These are phyloP conservation scores for Wolfiporia cocos DNA, from an alignment of 1,284 basidiomycete genomes.

Conservation along the genomic window DNA sequence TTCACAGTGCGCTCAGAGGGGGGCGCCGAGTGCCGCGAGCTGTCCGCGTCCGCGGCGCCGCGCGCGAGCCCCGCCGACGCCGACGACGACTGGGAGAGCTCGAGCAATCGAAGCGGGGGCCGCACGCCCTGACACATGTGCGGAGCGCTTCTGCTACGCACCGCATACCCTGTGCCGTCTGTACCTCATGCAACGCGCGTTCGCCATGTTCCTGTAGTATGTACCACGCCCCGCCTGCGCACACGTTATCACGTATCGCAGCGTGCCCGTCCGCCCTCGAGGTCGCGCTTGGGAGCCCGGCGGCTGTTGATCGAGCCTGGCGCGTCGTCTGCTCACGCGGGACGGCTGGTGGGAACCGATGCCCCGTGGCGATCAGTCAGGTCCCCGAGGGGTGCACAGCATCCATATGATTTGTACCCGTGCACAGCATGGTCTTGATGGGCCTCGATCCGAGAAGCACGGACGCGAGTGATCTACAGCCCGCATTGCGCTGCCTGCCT, in stretches of 20 bases:
- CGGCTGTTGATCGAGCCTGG: constrained; percentile 2
- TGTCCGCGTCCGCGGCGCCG: constrained; percentile 23
- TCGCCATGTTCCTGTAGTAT: neutral
- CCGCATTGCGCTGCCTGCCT: neutral
- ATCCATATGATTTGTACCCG: constrained; percentile 1
- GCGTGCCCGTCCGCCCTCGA: constrained; percentile 1
- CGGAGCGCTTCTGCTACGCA: no score
- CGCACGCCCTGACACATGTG: constrained; percentile 11
- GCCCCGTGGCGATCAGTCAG: constrained; percentile 5
- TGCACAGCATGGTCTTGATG: constrained; percentile 1
- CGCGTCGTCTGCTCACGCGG: neutral
- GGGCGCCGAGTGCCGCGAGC: constrained; percentile 62
- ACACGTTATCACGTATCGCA: constrained; percentile 8
- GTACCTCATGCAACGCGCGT: no score
- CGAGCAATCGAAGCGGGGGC: constrained; percentile 20
- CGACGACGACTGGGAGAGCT: constrained; percentile 26
- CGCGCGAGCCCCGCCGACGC: constrained; percentile 18
- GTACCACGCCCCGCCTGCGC: neutral
- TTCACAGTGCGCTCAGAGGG: constrained; percentile 73
- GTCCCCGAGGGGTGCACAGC: constrained; percentile 3
- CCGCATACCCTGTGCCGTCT: no score
- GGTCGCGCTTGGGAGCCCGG: neutral
- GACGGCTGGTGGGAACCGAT: no score
- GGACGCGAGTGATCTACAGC: constrained; percentile 3
- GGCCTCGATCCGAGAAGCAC: constrained; percentile 7